Evolutionary conservation across 768 basidiomycete species (phyloP), one percentile per base, ranked within the genome.

Genomic region (Xerocomus brunneocitrinus): DNA sequence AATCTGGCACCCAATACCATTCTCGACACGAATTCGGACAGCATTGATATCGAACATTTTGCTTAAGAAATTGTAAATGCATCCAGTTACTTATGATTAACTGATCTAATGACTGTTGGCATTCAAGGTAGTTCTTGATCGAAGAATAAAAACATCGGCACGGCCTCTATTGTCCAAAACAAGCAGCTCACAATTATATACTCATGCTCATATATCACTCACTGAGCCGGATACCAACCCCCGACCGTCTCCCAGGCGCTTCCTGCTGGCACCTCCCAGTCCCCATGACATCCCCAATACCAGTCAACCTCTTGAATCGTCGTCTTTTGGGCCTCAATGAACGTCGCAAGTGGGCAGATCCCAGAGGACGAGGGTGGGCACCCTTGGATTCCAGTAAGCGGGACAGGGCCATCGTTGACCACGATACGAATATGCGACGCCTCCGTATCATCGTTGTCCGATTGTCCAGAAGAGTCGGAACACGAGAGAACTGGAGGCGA

Each of bases 351-450:
- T 3, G 84, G 77, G 58, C 93, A 97, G 72, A 91, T 75, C 8
- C 93, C 93, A 3, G 68, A 63, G 1, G 58, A 8, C 6, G 63
- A 65, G 50, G 90, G 81, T 0, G 81, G 82, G 61, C 92, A 95
- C 6, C 87, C 89, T 13, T 74, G 75, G 57, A 95, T 79, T 9
- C 86, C 83, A 0, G 84, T 88, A 22, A 95, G 77, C 5, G 93
- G 92, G 0, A 83, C 83, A 2, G 89, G 85, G 0, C 84, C 93
- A 62, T 97, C 93, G 71, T 95, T 95, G 67, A 95, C 79, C 57
- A 95, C 83, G 60, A 93, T 75, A 4, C 92, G 83, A 56, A 95
- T 88, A 58, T 91, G 83, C 3, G 59, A 12, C 72, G 77, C 30
- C 12, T 57, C 71, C 70, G 22, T 5, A 76, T 72, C 25, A n/a